Base-by-base conservation (phyloP, 306 rosid genomes). In the Myrica gale region DNA sequence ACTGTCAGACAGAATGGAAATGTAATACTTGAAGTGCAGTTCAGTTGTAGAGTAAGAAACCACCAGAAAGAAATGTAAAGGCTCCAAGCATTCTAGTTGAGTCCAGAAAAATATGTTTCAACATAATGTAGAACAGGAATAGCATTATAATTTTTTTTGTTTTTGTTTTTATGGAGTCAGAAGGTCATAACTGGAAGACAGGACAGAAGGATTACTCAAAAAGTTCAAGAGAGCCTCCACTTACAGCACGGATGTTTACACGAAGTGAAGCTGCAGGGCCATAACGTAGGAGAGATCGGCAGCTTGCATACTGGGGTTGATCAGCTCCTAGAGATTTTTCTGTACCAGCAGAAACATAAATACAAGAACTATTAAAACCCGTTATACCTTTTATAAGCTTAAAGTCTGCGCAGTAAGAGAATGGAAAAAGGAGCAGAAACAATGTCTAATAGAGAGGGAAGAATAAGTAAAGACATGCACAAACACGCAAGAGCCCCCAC, bases 221-320 rank as follows among this genome's bases (percentile, higher is more conserved):
- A 42, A 69, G 58, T 72, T 43, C 70, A 63, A 79, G 48, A 68
- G 74, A 62, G 65, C 51, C 42, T 69, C 81, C 67, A 77, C 96
- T 83, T 84, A 89, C 98, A 15, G 97, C 98, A 68, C 93, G 85
- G 46, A 95, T 95, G 74, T 90, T 90, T 73, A 89, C 67, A 19
- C 93, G 97, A 79, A 92, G 93, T 19, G 98, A 89, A 20, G 92
- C 91, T 77, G 97, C 98, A 67, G 96, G 96, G 58, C 97, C 98
- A 3, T 93, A 88, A 71, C 97, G 98, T 54, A 89, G 89, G 32
- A 90, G 83, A 72, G 96, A 89, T 76, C 96, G 88, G 80, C 96
- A 95, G 43, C 85, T 13, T 79, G 75, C 80, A 79, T 81, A 95
- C 76, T 84, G 91, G 41, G 96, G 98, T 44, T 86, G 75, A 46